Evolutionary conservation across 2,329 filamentous ascomycete genomes (phyloP), one percentile per base, ranked within the genome.

Genomic region (Beauveria rudraprayagi): DNA sequence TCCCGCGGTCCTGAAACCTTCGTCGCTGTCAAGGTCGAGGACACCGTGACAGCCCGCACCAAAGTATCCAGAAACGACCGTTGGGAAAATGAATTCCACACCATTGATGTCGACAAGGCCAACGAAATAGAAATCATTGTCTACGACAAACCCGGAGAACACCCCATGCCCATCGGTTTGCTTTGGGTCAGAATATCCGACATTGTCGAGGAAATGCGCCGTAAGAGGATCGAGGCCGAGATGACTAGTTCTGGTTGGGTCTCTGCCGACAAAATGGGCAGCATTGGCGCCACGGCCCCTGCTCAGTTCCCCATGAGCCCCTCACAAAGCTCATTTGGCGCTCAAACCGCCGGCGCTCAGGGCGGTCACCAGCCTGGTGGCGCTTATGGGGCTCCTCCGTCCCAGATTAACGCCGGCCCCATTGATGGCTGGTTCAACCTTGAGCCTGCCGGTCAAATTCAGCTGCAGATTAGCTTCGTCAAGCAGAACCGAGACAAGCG

Each of bases 71-170:
- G 92, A 62, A 96, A 82, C 64, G 94, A 99, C 75, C 86, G 86
- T 69, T 99, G 93, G 93, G 87, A 92, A 47, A 90, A 91, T 67
- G 94, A 99, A 76, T 84, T 87, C 41, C 94, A 97, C 74, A 92
- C 87, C 62, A 88, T 99, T 64, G 91, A 94, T 65, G 94, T 99
- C 61, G 93, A 97, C 76, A 97, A 97, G 78, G 94, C 94, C 57
- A 99, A 99, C 74, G 94, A 99, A 76, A 91, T 99, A 64, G 94
- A 99, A 72, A 84, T 99, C 59, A 97, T 92, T 0, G 92, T 99
- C 11, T 99, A 99, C 74, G 94, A 99, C 73, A 97, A 96, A 76
- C 88, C 92, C 2, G 87, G 88, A 65, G 92, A 97, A 68, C 90
- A 96, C 67, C 88, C 92, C 16, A 86, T 95, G 56, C 94, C 94